Evolutionary conservation across 257 asterid genomes (phyloP).

Genomic region (Datura wrightii): DNA sequence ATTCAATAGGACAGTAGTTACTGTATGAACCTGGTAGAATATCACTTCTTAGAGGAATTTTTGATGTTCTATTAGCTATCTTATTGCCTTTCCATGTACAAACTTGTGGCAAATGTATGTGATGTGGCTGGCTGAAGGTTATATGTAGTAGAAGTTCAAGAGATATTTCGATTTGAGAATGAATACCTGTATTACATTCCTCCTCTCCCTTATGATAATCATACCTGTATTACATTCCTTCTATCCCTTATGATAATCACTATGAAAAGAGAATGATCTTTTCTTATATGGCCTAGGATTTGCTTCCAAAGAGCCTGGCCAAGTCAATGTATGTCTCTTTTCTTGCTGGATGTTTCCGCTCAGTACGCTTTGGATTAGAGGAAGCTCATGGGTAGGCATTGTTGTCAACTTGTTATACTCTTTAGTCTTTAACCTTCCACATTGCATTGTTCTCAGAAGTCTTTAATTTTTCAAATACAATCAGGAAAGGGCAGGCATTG

Average conservation of each 20-base stretch:
- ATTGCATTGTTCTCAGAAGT: background rate
- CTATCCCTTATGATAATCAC: slow-evolving; percentile 5
- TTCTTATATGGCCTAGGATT: slow-evolving; percentile 51
- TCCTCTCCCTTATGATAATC: background rate
- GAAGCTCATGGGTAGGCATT: slow-evolving; percentile 91
- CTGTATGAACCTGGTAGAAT: slow-evolving; percentile 1
- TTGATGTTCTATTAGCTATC: background rate
- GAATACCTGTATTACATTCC: background rate
- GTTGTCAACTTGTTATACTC: slow-evolving; percentile 14
- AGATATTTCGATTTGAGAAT: slow-evolving; percentile 18
- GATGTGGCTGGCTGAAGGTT: slow-evolving; percentile 19
- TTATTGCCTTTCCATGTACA: background rate
- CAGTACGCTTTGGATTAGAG: slow-evolving; percentile 91
- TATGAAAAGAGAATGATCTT: background rate
- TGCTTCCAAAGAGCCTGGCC: slow-evolving; percentile 66
- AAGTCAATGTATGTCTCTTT: slow-evolving; percentile 93
- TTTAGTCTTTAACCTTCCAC: background rate
- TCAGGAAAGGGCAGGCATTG: slow-evolving; percentile 95
- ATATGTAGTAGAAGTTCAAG: background rate
- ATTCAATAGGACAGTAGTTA: background rate
- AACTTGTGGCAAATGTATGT: slow-evolving; percentile 12
- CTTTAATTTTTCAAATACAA: slow-evolving; percentile 26
- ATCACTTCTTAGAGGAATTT: background rate
- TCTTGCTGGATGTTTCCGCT: slow-evolving; percentile 96
- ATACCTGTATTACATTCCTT: background rate